These are phyloP conservation scores for Malus hybrid DNA, from an alignment of 331 rosid species.

Conservation along the genomic window DNA sequence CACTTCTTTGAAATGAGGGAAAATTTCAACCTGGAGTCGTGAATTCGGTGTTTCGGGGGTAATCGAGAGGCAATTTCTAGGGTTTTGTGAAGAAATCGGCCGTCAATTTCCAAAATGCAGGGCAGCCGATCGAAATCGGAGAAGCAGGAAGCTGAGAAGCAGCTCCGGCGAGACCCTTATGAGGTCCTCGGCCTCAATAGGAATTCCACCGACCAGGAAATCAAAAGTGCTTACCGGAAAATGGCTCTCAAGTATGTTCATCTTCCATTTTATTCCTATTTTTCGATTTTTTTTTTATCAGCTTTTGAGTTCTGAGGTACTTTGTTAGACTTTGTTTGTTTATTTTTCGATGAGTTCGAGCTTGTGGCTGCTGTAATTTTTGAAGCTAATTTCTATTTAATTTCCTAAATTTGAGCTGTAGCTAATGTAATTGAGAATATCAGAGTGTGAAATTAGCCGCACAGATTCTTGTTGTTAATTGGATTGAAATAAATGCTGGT, in stretches of 20 bases:
- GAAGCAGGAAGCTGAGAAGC: slow-evolving; percentile 59
- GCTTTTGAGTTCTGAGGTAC: neutral
- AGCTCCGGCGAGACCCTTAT: slow-evolving; percentile 84
- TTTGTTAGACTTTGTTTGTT: neutral
- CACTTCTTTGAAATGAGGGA: neutral
- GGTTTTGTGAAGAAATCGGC: slow-evolving; percentile 33
- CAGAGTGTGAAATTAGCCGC: neutral
- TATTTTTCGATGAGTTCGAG: neutral
- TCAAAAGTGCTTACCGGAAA: slow-evolving; percentile 84
- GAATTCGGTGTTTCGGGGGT: slow-evolving; percentile 3
- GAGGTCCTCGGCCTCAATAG: slow-evolving; percentile 87
- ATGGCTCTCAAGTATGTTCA: slow-evolving; percentile 89
- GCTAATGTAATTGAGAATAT: neutral
- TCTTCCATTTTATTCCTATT: neutral
- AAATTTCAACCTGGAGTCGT: slow-evolving; percentile 11
- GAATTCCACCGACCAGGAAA: slow-evolving; percentile 89
- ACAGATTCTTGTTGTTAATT: neutral
- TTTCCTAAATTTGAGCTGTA: neutral
- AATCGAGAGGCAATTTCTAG: slow-evolving; percentile 19
- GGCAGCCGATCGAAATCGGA: slow-evolving; percentile 71
- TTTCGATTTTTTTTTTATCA: neutral
- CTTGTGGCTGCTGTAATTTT: neutral
- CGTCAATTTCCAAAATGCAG: slow-evolving; percentile 48
- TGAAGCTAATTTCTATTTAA: neutral
- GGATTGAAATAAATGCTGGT: neutral